Evolutionary conservation across 768 basidiomycete species (phyloP).

Genomic region (Dioszegia hungarica): DNA sequence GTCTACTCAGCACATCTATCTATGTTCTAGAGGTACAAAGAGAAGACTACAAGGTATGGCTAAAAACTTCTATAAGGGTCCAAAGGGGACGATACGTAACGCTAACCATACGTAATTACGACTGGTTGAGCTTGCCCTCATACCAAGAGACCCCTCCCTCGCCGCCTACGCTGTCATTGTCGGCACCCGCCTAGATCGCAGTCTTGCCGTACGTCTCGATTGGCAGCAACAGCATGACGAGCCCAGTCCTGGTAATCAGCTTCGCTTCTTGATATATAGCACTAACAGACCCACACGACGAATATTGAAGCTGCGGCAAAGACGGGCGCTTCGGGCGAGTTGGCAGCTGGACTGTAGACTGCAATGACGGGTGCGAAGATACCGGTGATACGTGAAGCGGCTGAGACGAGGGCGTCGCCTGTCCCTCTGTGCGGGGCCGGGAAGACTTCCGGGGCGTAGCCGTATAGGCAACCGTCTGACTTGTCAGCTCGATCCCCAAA

Average conservation of each 20-base stretch:
- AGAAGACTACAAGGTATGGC: too few species aligned
- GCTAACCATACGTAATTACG: too few species aligned
- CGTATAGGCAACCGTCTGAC: slow-evolving; percentile 55
- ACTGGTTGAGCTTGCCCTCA: too few species aligned
- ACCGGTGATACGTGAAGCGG: slow-evolving; percentile 62
- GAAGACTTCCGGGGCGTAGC: slow-evolving; percentile 61
- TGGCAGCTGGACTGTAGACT: slow-evolving; percentile 50
- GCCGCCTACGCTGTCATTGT: too few species aligned
- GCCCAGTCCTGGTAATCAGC: neutral
- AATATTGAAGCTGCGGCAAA: slow-evolving; percentile 13
- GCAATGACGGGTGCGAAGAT: slow-evolving; percentile 67
- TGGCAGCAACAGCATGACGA: slow-evolving; percentile 15
- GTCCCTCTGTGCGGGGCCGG: slow-evolving; percentile 59
- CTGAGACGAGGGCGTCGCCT: slow-evolving; percentile 55
- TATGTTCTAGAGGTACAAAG: too few species aligned
- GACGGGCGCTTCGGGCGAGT: slow-evolving; percentile 13
- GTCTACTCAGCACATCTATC: too few species aligned
- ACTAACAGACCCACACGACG: neutral
- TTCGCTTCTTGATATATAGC: too few species aligned
- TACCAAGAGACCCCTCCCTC: too few species aligned
- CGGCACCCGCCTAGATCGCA: slow-evolving; percentile 1
- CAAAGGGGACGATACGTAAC: too few species aligned
- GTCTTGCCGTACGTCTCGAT: slow-evolving; percentile 17
- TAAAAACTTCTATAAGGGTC: too few species aligned
- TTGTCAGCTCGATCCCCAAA: neutral